Evolutionary conservation across 345 rosid genomes (phyloP).

Genomic region (Eucalyptus grandis): DNA sequence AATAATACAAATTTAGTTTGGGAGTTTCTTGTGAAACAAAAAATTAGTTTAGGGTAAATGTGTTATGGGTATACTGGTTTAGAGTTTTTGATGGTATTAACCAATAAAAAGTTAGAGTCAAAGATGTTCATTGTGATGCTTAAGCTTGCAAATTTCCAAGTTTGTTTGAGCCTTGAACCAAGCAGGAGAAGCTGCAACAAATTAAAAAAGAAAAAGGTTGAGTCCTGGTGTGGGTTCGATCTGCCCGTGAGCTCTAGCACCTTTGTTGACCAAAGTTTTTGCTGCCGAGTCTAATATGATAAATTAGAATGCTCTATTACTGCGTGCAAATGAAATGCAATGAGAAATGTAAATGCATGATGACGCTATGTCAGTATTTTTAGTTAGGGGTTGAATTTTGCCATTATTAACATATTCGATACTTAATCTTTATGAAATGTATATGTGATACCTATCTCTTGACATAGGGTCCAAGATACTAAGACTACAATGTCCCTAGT

Average conservation of each 20-base stretch:
- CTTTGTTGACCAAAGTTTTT: not conserved
- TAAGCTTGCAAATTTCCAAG: not conserved
- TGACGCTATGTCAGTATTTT: not conserved
- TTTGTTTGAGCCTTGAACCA: not conserved
- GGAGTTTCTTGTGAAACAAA: not conserved
- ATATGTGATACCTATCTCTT: no score
- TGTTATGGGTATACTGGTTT: no score
- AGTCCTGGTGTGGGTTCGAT: not conserved
- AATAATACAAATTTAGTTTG: not conserved
- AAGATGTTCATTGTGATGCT: not conserved
- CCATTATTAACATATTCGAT: not conserved
- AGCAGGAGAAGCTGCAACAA: not conserved
- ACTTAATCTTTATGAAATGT: no score
- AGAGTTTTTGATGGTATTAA: no score
- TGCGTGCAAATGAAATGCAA: not conserved
- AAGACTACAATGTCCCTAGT: no score
- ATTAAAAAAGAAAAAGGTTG: not conserved
- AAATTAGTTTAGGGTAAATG: not conserved
- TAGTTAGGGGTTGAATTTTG: not conserved
- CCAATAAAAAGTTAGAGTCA: not conserved
- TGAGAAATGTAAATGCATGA: not conserved
- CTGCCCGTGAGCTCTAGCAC: not conserved
- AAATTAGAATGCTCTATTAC: not conserved
- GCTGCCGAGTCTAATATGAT: not conserved
- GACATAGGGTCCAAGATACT: no score